Evolutionary conservation across 225 moss, liverwort and hornwort species (phyloP).

Genomic region (Ulota crispa): DNA sequence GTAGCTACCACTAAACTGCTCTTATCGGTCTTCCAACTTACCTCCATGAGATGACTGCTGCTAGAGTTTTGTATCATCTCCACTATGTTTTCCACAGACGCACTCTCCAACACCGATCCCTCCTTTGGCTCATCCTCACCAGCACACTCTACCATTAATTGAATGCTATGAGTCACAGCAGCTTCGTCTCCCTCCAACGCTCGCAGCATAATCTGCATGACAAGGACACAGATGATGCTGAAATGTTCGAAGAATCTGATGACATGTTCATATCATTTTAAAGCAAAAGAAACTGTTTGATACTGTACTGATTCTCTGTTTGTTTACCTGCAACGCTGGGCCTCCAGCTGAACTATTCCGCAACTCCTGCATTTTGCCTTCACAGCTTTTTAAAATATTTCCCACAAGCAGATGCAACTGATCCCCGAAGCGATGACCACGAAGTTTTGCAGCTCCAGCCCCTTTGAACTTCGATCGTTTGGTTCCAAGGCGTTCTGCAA

Average conservation of each 20-base stretch:
- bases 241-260: not conserved
- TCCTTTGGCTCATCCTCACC: constrained; percentile 55
- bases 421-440: constrained; percentile 66
- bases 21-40: constrained; percentile 23
- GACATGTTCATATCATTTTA: not conserved
- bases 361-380: constrained; percentile 68
- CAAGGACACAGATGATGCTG: constrained; percentile 14
- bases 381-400: constrained; percentile 59
- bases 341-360: constrained; percentile 77
- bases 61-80: constrained; percentile 79
- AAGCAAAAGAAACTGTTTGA: not conserved
- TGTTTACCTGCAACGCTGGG: constrained; percentile 76
- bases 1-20: not conserved
- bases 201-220: constrained; percentile 75
- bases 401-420: constrained; percentile 69
- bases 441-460: constrained; percentile 48
- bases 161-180: constrained; percentile 63
- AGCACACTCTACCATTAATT: constrained; percentile 73
- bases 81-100: constrained; percentile 69
- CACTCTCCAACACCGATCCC: constrained; percentile 64
- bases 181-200: constrained; percentile 84
- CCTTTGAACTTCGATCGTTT: constrained; percentile 50
- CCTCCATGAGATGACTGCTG: constrained; percentile 99
- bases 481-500: constrained; percentile 73
- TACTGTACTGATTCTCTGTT: no score